Percentiles rank a stretch among this genome's conserved stretches.
phyloP scores from a whole-genome alignment of 352 stramenopile genomes.

The Pythium rishiriense region DNA sequence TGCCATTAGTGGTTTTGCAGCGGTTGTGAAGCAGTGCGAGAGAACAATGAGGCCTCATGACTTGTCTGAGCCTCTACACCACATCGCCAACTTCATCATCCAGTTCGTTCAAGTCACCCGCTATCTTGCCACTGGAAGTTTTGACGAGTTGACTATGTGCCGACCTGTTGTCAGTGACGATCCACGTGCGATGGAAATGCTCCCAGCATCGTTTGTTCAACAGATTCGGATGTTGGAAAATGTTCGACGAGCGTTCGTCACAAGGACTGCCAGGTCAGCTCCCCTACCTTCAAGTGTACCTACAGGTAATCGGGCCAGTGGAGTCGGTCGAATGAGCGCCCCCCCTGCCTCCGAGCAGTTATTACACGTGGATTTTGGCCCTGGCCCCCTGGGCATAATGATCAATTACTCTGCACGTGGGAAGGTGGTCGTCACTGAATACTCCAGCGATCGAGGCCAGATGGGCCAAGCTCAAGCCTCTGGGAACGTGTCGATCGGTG shows the following conservation, averaged over 20 bases:
- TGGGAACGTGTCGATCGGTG: constrained; percentile 67
- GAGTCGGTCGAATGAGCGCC: neutral
- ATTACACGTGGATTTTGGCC: constrained; percentile 65
- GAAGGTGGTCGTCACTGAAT: constrained; percentile 80
- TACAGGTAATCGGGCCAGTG: neutral
- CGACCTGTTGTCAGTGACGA: constrained; percentile 46
- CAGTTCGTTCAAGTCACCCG: constrained; percentile 66
- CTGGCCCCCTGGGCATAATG: constrained; percentile 75
- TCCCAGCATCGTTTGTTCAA: constrained; percentile 74
- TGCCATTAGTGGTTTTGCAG: constrained; percentile 57
- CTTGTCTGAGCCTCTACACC: constrained; percentile 62
- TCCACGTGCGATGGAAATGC: constrained; percentile 41
- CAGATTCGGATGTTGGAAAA: constrained; percentile 71
- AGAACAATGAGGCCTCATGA: constrained; percentile 50
- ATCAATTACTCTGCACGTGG: constrained; percentile 80
- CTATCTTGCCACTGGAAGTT: constrained; percentile 58
- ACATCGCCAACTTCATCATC: constrained; percentile 77
- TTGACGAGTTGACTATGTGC: constrained; percentile 62
- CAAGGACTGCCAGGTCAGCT: constrained; percentile 3
- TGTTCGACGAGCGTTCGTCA: constrained; percentile 37
- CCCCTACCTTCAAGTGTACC: neutral
- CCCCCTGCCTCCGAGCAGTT: constrained; percentile 38
- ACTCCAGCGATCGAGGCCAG: constrained; percentile 63
- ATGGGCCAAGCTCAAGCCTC: constrained; percentile 76
- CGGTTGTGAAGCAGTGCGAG: constrained; percentile 55